phyloP scores from a whole-genome alignment of 2,329 filamentous ascomycete species.

The Colletotrichum aenigma region DNA sequence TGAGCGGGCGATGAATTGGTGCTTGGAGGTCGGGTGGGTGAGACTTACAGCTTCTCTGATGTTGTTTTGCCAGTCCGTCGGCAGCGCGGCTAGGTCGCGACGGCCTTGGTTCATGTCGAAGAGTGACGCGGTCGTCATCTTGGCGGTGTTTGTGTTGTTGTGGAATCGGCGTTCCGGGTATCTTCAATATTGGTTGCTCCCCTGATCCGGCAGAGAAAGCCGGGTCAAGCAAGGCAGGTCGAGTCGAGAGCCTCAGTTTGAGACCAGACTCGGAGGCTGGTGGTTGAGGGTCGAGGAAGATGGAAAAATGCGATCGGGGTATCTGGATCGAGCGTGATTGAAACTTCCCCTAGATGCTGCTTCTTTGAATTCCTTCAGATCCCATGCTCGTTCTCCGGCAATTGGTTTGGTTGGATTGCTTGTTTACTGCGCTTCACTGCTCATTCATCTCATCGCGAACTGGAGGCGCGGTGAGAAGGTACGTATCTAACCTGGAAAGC shows the following conservation, averaged over 20 bases:
- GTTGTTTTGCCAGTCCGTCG: conserved; percentile 22
- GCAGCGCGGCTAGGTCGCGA: conserved; percentile 18
- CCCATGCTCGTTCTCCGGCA: not conserved
- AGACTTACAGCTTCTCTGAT: conserved; percentile 21
- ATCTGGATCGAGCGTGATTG: not conserved
- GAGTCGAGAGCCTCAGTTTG: not conserved
- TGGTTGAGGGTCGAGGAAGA: not conserved
- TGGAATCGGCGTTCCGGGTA: not conserved
- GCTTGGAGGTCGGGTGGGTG: no score
- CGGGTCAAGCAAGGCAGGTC: not conserved
- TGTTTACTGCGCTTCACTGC: not conserved
- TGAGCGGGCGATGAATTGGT: not conserved
- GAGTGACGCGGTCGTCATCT: conserved; percentile 17
- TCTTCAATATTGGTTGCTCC: not conserved
- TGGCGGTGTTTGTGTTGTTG: not conserved
- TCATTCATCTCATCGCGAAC: not conserved
- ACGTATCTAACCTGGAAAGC: not conserved
- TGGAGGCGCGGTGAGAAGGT: not conserved
- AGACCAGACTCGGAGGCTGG: not conserved
- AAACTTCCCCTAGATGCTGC: not conserved
- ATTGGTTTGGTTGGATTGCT: not conserved
- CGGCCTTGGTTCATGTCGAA: conserved; percentile 21
- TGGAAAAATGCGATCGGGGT: not conserved
- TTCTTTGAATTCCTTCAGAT: not conserved
- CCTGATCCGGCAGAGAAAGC: not conserved